Evolutionary conservation across 2,329 filamentous ascomycete species (phyloP).

Genomic region (Fusarium sp.): DNA sequence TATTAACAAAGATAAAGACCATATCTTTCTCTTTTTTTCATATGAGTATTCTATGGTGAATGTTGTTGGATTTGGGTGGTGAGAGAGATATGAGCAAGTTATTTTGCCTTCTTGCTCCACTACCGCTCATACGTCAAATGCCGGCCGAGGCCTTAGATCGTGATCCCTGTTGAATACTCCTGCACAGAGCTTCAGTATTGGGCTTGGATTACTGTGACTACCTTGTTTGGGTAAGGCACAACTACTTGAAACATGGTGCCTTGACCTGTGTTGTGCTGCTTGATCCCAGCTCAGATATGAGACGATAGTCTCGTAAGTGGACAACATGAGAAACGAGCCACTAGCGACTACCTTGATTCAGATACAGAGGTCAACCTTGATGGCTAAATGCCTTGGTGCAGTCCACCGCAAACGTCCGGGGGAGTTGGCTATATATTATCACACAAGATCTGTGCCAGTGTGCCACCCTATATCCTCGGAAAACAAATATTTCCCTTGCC

Average conservation of each 20-base stretch:
- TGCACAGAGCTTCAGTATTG: neutral
- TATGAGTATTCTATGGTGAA: neutral
- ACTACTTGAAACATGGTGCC: neutral
- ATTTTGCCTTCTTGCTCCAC: constrained; percentile 27
- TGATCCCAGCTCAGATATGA: neutral
- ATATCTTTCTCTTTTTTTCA: neutral
- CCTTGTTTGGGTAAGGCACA: constrained; percentile 6
- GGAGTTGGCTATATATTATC: neutral
- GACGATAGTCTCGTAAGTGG: constrained; percentile 5
- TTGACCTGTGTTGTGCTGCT: neutral
- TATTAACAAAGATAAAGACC: neutral
- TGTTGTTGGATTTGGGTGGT: neutral
- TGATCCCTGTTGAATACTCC: constrained; percentile 11
- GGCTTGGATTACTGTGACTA: neutral
- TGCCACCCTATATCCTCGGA: neutral
- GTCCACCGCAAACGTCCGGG: neutral
- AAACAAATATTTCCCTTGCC: neutral
- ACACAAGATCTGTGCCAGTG: neutral
- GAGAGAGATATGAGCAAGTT: constrained; percentile 42
- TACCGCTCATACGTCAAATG: constrained; percentile 7
- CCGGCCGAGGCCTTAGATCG: neutral
- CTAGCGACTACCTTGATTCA: neutral
- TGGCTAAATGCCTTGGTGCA: neutral
- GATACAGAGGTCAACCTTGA: neutral
- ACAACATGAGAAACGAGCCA: neutral